Percentiles rank a stretch among this genome's conserved stretches.
These are phyloP conservation scores for Thraustotheca clavata DNA, from an alignment of 352 stramenopile species.

Conservation along the genomic window DNA sequence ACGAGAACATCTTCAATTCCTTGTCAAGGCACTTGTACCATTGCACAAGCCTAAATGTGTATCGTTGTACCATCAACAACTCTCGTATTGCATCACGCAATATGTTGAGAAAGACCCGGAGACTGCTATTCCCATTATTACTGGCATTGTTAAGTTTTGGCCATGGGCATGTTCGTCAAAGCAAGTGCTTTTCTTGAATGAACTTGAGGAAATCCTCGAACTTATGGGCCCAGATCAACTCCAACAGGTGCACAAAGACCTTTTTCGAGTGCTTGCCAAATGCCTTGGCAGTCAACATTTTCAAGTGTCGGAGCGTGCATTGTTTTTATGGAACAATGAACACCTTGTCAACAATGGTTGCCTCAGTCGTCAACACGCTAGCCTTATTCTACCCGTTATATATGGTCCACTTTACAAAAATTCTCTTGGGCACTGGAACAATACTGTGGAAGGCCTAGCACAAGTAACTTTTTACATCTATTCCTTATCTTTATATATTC, in stretches of 20 bases:
- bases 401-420: conserved; percentile 86
- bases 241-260: conserved; percentile 57
- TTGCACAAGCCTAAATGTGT: conserved; percentile 98
- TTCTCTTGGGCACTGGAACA: conserved; percentile 94
- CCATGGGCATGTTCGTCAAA: conserved; percentile 92
- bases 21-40: conserved; percentile 93
- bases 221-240: conserved; percentile 84
- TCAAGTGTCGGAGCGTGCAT: conserved; percentile 92
- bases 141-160: conserved; percentile 94
- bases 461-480: conserved; percentile 31
- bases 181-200: conserved; percentile 96
- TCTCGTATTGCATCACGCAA: conserved; percentile 99
- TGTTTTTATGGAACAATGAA: conserved; percentile 99
- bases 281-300: conserved; percentile 95
- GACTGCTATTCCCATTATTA: conserved; percentile 92
- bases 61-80: conserved; percentile 96
- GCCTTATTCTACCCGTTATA: conserved; percentile 92
- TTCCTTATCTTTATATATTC: neutral
- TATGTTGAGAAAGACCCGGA: conserved; percentile 99
- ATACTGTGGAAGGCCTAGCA: conserved; percentile 92
- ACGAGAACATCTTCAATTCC: conserved; percentile 95
- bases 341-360: conserved; percentile 95
- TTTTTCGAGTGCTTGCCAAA: conserved; percentile 74
- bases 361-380: conserved; percentile 88
- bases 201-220: conserved; percentile 98